phyloP scores from a whole-genome alignment of 2,329 filamentous ascomycete genomes.

The Tolypocladium capitatum region DNA sequence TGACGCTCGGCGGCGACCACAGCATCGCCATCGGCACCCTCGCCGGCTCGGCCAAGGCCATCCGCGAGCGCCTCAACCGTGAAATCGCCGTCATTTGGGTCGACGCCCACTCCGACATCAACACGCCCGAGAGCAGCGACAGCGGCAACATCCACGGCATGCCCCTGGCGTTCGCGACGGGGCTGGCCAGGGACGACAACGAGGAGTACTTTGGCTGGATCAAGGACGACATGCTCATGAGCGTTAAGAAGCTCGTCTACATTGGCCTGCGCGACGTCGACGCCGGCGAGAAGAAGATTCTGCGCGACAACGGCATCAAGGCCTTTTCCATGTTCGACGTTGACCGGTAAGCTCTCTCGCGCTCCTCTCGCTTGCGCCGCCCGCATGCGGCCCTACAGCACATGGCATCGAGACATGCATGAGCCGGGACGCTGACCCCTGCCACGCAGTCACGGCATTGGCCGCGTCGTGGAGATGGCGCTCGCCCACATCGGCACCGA shows the following conservation, averaged over 20 bases:
- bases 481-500: constrained; percentile 87
- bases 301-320: constrained; percentile 80
- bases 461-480: constrained; percentile 96
- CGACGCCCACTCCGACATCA: constrained; percentile 95
- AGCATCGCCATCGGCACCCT: constrained; percentile 92
- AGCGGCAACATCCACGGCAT: constrained; percentile 97
- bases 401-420: not conserved
- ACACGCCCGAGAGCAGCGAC: constrained; percentile 78
- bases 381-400: not conserved
- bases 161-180: constrained; percentile 86
- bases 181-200: constrained; percentile 62
- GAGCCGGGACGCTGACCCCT: not conserved
- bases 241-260: constrained; percentile 80
- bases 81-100: constrained; percentile 98
- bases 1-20: constrained; percentile 93
- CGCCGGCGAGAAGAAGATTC: constrained; percentile 80
- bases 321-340: constrained; percentile 99
- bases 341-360: constrained; percentile 49
- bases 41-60: constrained; percentile 73
- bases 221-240: constrained; percentile 54
- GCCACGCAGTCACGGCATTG: constrained; percentile 65
- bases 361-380: not conserved
- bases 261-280: constrained; percentile 93
- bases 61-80: constrained; percentile 64
- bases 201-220: constrained; percentile 87